Evolutionary conservation across 805 yeast genomes (phyloP), one percentile per base, ranked within the genome.

Genomic region (Ogataea siamensis): DNA sequence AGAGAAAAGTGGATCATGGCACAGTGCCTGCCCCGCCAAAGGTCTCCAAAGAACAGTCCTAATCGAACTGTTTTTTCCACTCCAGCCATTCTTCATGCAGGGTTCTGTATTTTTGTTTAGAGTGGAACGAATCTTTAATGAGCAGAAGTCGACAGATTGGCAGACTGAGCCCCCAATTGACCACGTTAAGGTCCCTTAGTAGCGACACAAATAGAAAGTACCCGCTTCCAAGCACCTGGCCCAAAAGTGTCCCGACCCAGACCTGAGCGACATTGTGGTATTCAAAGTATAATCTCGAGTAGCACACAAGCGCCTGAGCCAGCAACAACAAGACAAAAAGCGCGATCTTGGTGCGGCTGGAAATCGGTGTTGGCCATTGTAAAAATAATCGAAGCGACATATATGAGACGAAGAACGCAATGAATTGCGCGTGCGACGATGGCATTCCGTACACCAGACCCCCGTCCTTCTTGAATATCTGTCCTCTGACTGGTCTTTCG

Each of bases 401-500:
- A 55, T 80, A 84, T 6, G 73, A 66, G n/a, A 77, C 72, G 46
- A 83, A 79, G 57, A 79, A 93, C 2, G 95, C 94, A 88, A 91
- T 84, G 60, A 89, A 93, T 63, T 91, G 99, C 0, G 96, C 79
- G 62, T 91, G 99, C 1, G 99, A 96, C 37, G 89, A 80, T 0
- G 99, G 99, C 97, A 91, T 91, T 0, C 99, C 99, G 58, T 82
- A 88, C 1, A 83, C 80, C 16, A 59, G 45, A 1, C 50, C 47
- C 9, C 62, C 56, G 19, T 54, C 57, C 13, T 46, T 33, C 34
- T 59, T 59, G 38, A 56, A 59, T 2, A 58, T 50, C 46, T 83
- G 70, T 3, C 64, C 64, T 17, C 40, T 42, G 2, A 41, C 3
- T 0, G 99, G 99, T 45, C 99, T 70, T 15, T 86, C 82, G 54